phyloP scores from a whole-genome alignment of 2,329 filamentous ascomycete genomes.

The Penicillium sp. region DNA sequence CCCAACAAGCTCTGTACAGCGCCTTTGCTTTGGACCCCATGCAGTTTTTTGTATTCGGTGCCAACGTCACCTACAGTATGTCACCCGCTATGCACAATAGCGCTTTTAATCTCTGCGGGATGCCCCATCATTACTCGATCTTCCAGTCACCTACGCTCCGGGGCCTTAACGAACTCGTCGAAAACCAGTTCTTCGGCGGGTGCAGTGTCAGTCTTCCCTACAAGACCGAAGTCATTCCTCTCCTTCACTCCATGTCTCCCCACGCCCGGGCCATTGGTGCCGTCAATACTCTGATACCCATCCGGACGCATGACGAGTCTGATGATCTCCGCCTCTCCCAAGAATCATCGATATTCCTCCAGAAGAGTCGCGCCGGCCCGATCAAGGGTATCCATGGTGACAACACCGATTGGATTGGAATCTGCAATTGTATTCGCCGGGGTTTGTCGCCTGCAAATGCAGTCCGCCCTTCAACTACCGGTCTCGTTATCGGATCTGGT shows the following conservation, averaged over 20 bases:
- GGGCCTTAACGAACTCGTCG: conserved; percentile 59
- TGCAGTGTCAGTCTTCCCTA: conserved; percentile 68
- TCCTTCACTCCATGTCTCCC: conserved; percentile 61
- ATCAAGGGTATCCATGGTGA: conserved; percentile 69
- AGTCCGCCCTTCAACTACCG: conserved; percentile 52
- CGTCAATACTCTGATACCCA: conserved; percentile 69
- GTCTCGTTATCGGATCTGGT: conserved; percentile 60
- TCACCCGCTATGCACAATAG: conserved; percentile 74
- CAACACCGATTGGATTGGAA: conserved; percentile 78
- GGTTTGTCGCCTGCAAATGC: conserved; percentile 68
- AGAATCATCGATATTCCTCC: conserved; percentile 51
- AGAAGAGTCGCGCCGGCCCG: conserved; percentile 60
- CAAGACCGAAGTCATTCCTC: conserved; percentile 64
- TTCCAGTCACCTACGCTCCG: conserved; percentile 59
- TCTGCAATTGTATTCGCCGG: conserved; percentile 65
- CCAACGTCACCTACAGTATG: conserved; percentile 64
- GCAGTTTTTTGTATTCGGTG: conserved; percentile 70
- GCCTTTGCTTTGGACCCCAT: conserved; percentile 64
- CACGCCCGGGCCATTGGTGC: conserved; percentile 71
- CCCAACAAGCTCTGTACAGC: conserved; percentile 61
- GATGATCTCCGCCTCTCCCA: conserved; percentile 53
- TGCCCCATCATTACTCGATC: conserved; percentile 63
- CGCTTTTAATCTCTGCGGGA: conserved; percentile 61
- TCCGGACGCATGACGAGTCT: conserved; percentile 53
- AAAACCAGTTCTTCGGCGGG: conserved; percentile 64